A percentile compares a stretch with the other conserved stretches of the same genome.
phyloP scores from a whole-genome alignment of 2,329 filamentous ascomycete species.

The Calonectria pseudoturangicola region DNA sequence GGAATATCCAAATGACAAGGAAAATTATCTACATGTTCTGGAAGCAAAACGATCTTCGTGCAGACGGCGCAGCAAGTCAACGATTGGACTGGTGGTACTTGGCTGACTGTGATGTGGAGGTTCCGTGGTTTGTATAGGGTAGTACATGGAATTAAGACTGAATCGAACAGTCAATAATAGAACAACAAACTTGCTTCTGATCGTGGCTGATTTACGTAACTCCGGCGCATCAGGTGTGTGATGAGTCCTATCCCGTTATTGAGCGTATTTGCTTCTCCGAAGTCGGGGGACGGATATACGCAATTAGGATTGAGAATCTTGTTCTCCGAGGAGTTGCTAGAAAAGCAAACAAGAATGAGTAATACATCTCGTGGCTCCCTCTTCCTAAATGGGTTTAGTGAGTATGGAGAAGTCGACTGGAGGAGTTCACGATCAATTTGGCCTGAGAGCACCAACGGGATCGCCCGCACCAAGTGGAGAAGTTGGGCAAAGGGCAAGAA shows the following conservation, averaged over 20 bases:
- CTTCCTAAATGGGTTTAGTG: neutral
- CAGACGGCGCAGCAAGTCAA: neutral
- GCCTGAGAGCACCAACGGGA: neutral
- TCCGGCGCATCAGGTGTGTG: neutral
- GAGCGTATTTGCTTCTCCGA: neutral
- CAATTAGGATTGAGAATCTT: neutral
- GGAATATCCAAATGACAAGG: slow-evolving; percentile 27
- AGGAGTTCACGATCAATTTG: neutral
- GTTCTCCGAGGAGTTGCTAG: neutral
- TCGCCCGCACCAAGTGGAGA: neutral
- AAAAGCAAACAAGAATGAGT: neutral
- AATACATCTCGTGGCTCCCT: neutral
- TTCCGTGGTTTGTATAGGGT: slow-evolving; percentile 27
- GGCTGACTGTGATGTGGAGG: slow-evolving; percentile 5
- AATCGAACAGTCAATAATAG: neutral
- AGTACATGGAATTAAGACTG: neutral
- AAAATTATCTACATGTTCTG: slow-evolving; percentile 22
- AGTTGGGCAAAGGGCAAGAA: neutral
- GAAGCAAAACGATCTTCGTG: slow-evolving; percentile 40
- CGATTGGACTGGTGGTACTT: slow-evolving; percentile 29
- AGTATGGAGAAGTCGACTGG: neutral
- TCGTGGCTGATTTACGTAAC: neutral
- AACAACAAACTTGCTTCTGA: neutral
- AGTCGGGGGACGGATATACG: neutral
- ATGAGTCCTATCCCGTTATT: neutral